Evolutionary conservation across 345 rosid species (phyloP), one percentile per base, ranked within the genome.

Genomic region (Physaria fendleri): DNA sequence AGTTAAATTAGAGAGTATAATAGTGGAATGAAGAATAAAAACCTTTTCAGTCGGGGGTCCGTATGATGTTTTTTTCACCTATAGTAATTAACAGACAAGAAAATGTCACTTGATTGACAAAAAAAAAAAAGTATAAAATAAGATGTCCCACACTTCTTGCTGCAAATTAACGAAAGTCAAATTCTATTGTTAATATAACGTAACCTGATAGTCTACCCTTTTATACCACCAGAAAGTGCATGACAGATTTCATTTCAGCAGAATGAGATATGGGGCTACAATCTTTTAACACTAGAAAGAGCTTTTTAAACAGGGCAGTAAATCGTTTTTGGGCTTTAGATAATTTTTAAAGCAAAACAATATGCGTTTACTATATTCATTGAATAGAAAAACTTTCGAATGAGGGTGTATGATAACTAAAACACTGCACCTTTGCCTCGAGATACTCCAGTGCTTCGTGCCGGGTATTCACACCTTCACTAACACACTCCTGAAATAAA

Each of bases 401-500:
- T 40, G 23, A 47, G 10, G 12, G 39, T 24, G 1, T 7, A 66
- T 13, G 42, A 44, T 33, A 39, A 39, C 41, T 37, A 29, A 69
- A 72, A 65, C 6, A 62, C 21, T 37, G 55, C 39, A 92, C 98
- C 93, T 80, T 79, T 47, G 75, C 66, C 71, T 88, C 95, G 22
- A 92, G 97, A 71, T 70, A 80, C 20, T 78, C 85, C 73, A 89
- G 69, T 34, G 98, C 98, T 73, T 84, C 77, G 56, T 69, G 64
- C 42, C 55, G 82, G 11, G 95, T 82, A 66, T 69, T 75, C 46
- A 92, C 75, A 40, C 74, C 76, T 22, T 66, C 60, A 49, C 72
- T 70, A n/a, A 85, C 81, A 74, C 95, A 92, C 75, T 92, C 98
- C 98, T 92, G 83, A 61, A 74, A 71, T 56, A 9, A 59, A 34